Percentiles rank a stretch among this genome's conserved stretches.
Evolutionary conservation across 345 rosid species (phyloP).

Genomic region (Populus euphratica): DNA sequence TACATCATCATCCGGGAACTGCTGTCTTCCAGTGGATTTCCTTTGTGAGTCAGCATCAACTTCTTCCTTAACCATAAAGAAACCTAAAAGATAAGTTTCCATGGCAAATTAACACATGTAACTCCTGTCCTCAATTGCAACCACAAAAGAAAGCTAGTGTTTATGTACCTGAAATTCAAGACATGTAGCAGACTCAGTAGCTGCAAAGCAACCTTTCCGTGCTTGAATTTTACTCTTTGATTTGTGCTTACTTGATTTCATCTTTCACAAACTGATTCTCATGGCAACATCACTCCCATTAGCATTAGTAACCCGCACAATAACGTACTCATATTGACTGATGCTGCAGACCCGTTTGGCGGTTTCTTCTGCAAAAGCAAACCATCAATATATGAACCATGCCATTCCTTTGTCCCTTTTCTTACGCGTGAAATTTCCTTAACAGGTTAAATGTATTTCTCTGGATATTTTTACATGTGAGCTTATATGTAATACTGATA

Average conservation of each 20-base stretch:
- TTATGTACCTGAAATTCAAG: too few species aligned
- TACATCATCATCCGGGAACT: too few species aligned
- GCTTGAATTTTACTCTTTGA: neutral
- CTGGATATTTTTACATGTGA: neutral
- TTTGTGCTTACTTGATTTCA: too few species aligned
- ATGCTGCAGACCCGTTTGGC: conserved; percentile 2
- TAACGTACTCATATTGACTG: neutral
- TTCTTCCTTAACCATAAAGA: too few species aligned
- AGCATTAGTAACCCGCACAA: conserved; percentile 1
- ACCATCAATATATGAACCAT: neutral
- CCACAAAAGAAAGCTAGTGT: too few species aligned
- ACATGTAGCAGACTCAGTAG: too few species aligned
- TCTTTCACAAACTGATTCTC: neutral
- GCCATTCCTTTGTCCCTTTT: neutral
- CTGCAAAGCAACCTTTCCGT: neutral
- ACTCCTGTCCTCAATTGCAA: too few species aligned
- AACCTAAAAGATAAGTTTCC: too few species aligned
- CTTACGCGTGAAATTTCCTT: neutral
- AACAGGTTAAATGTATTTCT: neutral
- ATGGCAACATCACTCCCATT: neutral
- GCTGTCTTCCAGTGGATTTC: too few species aligned
- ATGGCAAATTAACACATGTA: too few species aligned
- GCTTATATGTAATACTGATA: neutral
- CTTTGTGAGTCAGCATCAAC: too few species aligned
- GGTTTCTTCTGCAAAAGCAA: conserved; percentile 13